Base-by-base conservation (phyloP, 306 rosid genomes). In the Trifolium fragiferum region DNA sequence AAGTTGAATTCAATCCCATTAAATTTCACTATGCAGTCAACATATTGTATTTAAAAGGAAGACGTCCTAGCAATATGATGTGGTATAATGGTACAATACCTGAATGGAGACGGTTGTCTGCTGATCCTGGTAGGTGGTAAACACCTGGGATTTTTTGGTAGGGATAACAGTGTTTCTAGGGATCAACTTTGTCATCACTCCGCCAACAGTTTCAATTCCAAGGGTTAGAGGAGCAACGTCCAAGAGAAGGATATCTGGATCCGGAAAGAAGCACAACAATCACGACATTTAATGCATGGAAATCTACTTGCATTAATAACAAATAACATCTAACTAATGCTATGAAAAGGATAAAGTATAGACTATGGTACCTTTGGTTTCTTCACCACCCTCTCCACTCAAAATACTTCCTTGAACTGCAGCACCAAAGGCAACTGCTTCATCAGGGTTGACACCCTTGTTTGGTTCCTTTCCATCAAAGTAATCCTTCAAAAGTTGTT, bases 381-480 rank as follows among this genome's bases (percentile, higher is more conserved):
- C 97, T 10, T 88, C 99, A 9, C 97, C 99, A 67, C 99, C 99
- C 83, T 95, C 99, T 82, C 99, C 99, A 50, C 99, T 95, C 88
- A 95, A 84, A 72, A 95, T 95, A 64, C 97, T 89, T 92, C 97
- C 99, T 86, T 93, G 98, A 7, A 91, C 97, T 4, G 98, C 97
- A 63, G 98, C 98, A 84, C 96, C 98, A 78, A 83, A 93, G 64
- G 98, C 98, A 84, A 91, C 98, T 30, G 98, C 96, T 81, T 93
- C 98, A 66, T 93, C 98, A 1, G 97, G 98, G 86, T 93, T 93
- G 75, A 93, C 98, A 82, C 97, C 98, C 90, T 93, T 93, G 92
- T 93, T 93, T 62, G 98, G 98, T 72, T 93, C 98, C 78, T 93
- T 93, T 44, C 98, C 98, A 10, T 93, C 97, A 1, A 93, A 93